Evolutionary conservation across 2,329 filamentous ascomycete genomes (phyloP).

Genomic region (Hypomyces perniciosus): DNA sequence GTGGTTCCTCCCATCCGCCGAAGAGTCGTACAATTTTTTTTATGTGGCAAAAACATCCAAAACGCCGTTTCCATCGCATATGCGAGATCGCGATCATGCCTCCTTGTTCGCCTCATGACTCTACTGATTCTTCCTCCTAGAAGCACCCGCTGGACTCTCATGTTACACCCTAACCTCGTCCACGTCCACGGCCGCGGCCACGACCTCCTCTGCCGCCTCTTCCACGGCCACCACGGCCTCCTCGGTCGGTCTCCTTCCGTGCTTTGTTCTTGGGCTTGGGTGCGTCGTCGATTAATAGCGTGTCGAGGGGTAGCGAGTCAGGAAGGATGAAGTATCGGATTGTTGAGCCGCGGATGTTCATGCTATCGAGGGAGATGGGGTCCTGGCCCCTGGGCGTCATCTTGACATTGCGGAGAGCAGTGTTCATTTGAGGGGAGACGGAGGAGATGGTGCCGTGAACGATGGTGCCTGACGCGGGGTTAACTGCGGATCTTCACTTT

Average conservation of each 20-base stretch:
- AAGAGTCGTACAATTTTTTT: conserved; percentile 20
- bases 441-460: conserved; percentile 95
- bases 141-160: background rate
- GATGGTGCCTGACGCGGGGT: conserved; percentile 65
- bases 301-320: conserved; percentile 91
- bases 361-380: conserved; percentile 81
- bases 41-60: conserved; percentile 28
- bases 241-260: conserved; percentile 72
- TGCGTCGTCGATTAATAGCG: conserved; percentile 89
- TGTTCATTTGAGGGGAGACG: conserved; percentile 98
- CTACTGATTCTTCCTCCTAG: conserved; percentile 10
- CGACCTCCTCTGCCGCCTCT: conserved; percentile 40
- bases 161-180: conserved; percentile 19
- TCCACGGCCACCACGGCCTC: conserved; percentile 47
- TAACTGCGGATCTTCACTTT: conserved; percentile 5
- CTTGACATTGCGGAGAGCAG: conserved; percentile 88
- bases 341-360: conserved; percentile 93
- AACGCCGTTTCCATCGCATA: conserved; percentile 30
- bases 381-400: conserved; percentile 90
- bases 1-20: conserved; percentile 20
- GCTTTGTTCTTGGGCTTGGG: conserved; percentile 99
- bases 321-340: conserved; percentile 96
- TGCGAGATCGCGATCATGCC: conserved; percentile 21
- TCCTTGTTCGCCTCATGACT: conserved; percentile 15
- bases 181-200: conserved; percentile 37